Base-by-base conservation (phyloP, 179 eudicot species). In the Vitellaria paradoxa region DNA sequence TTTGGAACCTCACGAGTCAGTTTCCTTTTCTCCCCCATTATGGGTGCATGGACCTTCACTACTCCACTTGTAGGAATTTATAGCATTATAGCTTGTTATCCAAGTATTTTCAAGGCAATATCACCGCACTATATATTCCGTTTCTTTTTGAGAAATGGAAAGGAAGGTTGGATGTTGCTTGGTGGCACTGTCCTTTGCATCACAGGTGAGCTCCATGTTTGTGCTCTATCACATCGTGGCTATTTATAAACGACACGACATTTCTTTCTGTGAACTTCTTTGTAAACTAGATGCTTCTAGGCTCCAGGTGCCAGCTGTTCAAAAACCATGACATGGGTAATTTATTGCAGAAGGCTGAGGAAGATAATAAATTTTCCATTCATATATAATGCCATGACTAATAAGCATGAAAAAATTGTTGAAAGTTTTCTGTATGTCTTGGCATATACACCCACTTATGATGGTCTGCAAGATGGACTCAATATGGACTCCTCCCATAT, bases 11-110 rank as follows among this genome's bases (percentile, higher is more conserved):
- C 89, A 60, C 77, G 80, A 80, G 92, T 91, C 80, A 90, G 97
- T 81, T 91, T 90, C 81, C 84, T 86, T 10, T 91, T 91, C 85
- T 86, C 93, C 26, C 97, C 97, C 15, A 86, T 91, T 68, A 90
- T 91, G 97, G 88, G 78, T 21, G 55, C 81, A 70, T 91, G 97
- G 93, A 85, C 89, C 20, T 80, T 88, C 47, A 76, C 88, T 42
- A 90, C 88, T 11, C 89, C 88, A 12, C 7, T 86, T 13, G 82
- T 91, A 9, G 97, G 93, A 62, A 82, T 91, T 30, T 90, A 90
- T 78, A 88, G 83, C 81, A 88, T 91, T 62, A 59, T 84, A 11
- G 76, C 52, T 26, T 75, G 86, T 65, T 86, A 90, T 74, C 97
- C 97, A 15, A 73, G 81, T 42, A 84, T 91, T 77, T 88, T 91